Base-by-base conservation (phyloP, 768 basidiomycete genomes). In the Suillus cothurnatus region DNA sequence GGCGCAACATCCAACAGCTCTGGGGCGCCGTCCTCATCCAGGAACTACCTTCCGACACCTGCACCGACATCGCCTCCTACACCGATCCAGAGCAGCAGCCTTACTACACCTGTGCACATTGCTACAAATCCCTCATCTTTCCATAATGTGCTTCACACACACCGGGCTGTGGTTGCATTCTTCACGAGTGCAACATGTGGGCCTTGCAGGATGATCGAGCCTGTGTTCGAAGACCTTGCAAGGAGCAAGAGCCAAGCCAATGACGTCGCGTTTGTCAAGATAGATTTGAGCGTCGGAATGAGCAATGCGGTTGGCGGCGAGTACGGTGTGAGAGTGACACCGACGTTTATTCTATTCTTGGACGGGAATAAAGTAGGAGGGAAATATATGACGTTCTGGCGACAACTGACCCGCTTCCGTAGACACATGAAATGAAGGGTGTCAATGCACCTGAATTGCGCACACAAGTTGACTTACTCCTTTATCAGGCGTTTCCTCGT, bases 331-430 rank as follows among this genome's bases (percentile, higher is more conserved):
- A 76, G 83, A 19, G 94, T 84, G 21, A 97, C 93, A 2, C 96
- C 95, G 6, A 95, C 94, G 1, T 97, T 98, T 71, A 79, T 92
- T 47, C 95, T 97, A 78, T 98, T 94, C 79, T 75, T 89, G 66
- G 83, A 92, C 65, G 93, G 89, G 1, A 81, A 84, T 60, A 88
- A 91, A 86, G 91, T 91, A 61, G 67, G 67, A n/a, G 2, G 26
- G 23, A 55, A 57, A 15, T 1, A 12, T 64, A 21, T 36, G 31
- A 41, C 28, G 15, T 63, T 65, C 57, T 50, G 28, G 26, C 55
- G 1, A 1, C 50, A 31, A 45, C n/a, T 52, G 28, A 50, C 34
- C 17, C 52, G 14, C 26, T 57, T 23, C n/a, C 28, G 17, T 69
- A 94, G 91, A 78, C 84, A 6, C 79, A 87, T 38, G 92, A 94